phyloP scores from a whole-genome alignment of 2,329 filamentous ascomycete genomes.

The Kalaharituber pfeilii region DNA sequence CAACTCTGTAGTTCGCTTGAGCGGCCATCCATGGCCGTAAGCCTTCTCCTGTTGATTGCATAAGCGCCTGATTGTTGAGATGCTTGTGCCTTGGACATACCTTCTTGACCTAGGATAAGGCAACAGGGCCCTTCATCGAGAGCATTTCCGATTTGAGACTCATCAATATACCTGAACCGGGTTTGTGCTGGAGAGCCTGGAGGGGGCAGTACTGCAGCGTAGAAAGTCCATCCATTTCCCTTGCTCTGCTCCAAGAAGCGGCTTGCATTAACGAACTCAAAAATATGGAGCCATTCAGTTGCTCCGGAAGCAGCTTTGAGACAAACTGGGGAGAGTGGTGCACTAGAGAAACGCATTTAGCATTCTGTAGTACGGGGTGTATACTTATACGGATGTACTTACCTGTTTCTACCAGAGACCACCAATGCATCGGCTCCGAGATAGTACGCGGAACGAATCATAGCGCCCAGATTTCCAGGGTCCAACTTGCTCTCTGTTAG shows the following conservation, averaged over 20 bases:
- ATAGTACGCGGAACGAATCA: slow-evolving; percentile 75
- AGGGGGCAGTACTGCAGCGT: neutral
- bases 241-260: slow-evolving; percentile 53
- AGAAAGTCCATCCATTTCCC: slow-evolving; percentile 52
- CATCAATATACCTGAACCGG: neutral
- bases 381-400: neutral
- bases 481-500: slow-evolving; percentile 40
- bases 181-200: too few relatives aligned
- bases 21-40: neutral
- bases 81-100: neutral
- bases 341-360: slow-evolving; percentile 32
- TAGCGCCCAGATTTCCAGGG: slow-evolving; percentile 76
- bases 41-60: neutral
- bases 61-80: neutral
- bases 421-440: slow-evolving; percentile 74
- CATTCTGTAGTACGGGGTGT: neutral
- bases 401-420: slow-evolving; percentile 47
- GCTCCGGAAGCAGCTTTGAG: slow-evolving; percentile 82
- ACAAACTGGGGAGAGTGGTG: slow-evolving; percentile 56
- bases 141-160: neutral
- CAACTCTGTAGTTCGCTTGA: neutral
- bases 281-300: slow-evolving; percentile 58
- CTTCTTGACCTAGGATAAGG: neutral
- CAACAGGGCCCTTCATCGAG: neutral
- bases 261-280: slow-evolving; percentile 48